phyloP scores from a whole-genome alignment of 2,329 filamentous ascomycete species.

The Trichoderma sp. region DNA sequence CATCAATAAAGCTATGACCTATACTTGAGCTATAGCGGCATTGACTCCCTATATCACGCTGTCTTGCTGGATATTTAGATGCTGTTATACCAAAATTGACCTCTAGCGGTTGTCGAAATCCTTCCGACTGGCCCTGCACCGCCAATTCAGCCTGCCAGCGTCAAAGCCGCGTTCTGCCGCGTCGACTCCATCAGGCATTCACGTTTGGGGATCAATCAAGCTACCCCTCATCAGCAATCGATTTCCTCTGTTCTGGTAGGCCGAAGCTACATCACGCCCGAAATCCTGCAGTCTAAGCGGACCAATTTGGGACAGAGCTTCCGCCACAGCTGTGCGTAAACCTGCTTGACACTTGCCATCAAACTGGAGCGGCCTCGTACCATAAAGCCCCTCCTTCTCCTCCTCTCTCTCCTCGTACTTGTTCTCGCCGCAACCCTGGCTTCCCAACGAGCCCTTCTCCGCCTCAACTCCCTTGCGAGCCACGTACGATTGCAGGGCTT shows the following conservation, averaged over 20 bases:
- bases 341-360: conserved; percentile 3
- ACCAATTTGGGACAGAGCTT: conserved; percentile 6
- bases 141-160: background rate
- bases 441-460: conserved; percentile 60
- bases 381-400: conserved; percentile 40
- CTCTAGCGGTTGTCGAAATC: background rate
- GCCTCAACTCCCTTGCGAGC: conserved; percentile 61
- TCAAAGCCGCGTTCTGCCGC: conserved; percentile 14
- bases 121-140: too few relatives aligned
- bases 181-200: background rate
- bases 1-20: background rate
- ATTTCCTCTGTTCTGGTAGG: conserved; percentile 27
- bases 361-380: conserved; percentile 38
- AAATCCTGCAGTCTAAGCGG: conserved; percentile 20
- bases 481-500: conserved; percentile 53
- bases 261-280: conserved; percentile 16
- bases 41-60: too few relatives aligned
- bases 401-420: conserved; percentile 58
- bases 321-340: conserved; percentile 7
- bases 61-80: background rate
- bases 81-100: background rate
- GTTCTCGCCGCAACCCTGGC: conserved; percentile 70
- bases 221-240: conserved; percentile 28
- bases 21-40: background rate
- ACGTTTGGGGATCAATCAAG: conserved; percentile 7